phyloP scores from a whole-genome alignment of 2,329 filamentous ascomycete genomes.

The Diaporthe sp. region DNA sequence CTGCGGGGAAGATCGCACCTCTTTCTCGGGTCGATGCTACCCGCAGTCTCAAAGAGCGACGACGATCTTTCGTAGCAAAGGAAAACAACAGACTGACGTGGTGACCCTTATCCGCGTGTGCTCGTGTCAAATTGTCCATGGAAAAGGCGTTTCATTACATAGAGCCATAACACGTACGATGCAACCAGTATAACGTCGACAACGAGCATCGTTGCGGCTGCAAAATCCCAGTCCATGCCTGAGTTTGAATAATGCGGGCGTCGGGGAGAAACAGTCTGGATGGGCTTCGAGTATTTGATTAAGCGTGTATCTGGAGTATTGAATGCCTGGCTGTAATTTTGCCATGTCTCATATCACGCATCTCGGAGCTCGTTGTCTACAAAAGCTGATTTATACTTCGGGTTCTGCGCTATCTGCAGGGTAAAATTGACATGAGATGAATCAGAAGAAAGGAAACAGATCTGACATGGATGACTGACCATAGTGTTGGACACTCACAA shows the following conservation, averaged over 20 bases:
- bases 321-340: neutral
- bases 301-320: neutral
- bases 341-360: neutral
- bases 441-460: neutral
- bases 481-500: neutral
- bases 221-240: slow-evolving; percentile 6
- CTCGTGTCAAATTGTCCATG: neutral
- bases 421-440: neutral
- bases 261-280: neutral
- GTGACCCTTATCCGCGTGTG: no score
- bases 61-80: neutral
- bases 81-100: neutral
- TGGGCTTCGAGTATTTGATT: no score
- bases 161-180: slow-evolving; percentile 5
- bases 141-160: slow-evolving; percentile 1
- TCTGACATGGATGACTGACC: neutral
- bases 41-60: neutral
- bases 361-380: neutral
- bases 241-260: no score
- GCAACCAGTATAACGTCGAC: neutral
- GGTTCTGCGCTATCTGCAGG: neutral
- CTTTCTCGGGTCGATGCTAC: neutral
- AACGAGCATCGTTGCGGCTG: slow-evolving; percentile 3
- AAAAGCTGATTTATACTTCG: neutral
- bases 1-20: slow-evolving; percentile 10